These are phyloP conservation scores for Tausonia pullulans DNA, from an alignment of 1,284 basidiomycete species.

Conservation along the genomic window DNA sequence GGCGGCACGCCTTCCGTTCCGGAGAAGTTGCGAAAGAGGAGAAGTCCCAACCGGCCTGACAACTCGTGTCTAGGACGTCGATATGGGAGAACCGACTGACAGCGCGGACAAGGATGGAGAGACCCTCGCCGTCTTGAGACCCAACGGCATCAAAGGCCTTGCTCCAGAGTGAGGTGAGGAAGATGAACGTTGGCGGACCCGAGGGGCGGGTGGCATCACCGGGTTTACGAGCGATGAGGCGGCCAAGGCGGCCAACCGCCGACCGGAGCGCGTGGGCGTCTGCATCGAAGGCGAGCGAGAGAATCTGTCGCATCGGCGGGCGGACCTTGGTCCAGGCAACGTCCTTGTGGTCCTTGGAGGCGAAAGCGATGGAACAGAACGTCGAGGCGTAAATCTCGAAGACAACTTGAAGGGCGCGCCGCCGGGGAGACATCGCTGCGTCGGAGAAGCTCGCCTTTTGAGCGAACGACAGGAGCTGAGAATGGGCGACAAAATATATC, in stretches of 20 bases:
- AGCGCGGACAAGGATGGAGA: slow-evolving; percentile 47
- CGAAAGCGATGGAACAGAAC: slow-evolving; percentile 52
- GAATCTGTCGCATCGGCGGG: slow-evolving; percentile 28
- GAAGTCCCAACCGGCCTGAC: slow-evolving; percentile 29
- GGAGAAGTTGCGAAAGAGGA: background rate
- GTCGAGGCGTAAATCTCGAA: slow-evolving; percentile 34
- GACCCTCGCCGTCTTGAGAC: slow-evolving; percentile 47
- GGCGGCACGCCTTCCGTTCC: slow-evolving; percentile 22
- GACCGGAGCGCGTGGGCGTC: slow-evolving; percentile 30
- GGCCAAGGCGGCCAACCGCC: slow-evolving; percentile 18
- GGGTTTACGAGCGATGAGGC: slow-evolving; percentile 20
- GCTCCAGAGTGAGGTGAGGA: slow-evolving; percentile 54
- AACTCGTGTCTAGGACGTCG: slow-evolving; percentile 43
- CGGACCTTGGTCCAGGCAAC: slow-evolving; percentile 26
- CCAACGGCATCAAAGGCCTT: slow-evolving; percentile 50
- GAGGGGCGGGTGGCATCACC: slow-evolving; percentile 18
- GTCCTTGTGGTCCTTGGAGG: slow-evolving; percentile 29
- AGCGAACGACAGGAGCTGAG: slow-evolving; percentile 14
- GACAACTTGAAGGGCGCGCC: slow-evolving; percentile 22
- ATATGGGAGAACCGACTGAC: slow-evolving; percentile 53
- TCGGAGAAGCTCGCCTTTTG: background rate
- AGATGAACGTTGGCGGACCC: slow-evolving; percentile 28
- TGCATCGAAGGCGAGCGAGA: slow-evolving; percentile 30
- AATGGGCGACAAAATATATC: background rate
- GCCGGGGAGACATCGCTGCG: background rate